Evolutionary conservation across 306 rosid genomes (phyloP), one percentile per base, ranked within the genome.

Genomic region (Hippophae tibetana): DNA sequence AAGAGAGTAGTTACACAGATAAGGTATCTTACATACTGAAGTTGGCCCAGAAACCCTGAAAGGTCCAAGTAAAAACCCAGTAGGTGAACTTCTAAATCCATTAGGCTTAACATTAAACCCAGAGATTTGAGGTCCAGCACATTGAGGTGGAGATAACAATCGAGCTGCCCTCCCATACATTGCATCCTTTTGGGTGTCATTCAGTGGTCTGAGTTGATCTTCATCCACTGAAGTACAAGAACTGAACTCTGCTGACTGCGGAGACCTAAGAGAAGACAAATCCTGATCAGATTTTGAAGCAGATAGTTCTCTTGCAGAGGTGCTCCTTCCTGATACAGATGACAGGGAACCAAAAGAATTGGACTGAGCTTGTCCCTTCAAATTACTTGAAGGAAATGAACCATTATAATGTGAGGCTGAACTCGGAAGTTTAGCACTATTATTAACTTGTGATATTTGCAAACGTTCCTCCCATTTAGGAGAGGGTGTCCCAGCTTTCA

Each of bases 251-350:
- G 50, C 89, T 12, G 84, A 69, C 64, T 73, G 82, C 3, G 90
- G 85, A 57, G 93, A 93, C 76, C 82, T 82, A 63, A 84, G 76
- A 44, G 97, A 86, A 67, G 89, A 72, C 78, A 93, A 76, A 84
- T 89, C 96, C 79, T 93, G 99, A 56, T 93, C 99, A 71, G 99
- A 93, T 60, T 93, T 93, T 67, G 99, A 93, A 71, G 82, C 75
- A 74, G 94, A 74, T 49, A 93, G 66, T 65, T 70, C 79, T 72
- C 69, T 93, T 60, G 70, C 77, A 52, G 77, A 48, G 52, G 72
- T 53, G 67, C 71, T 72, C 85, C 97, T 82, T 75, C 84, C 95
- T 44, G 74, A 69, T 47, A 77, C 81, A 60, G 89, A 59, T 67
- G 95, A 63, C 47, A 79, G 59, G 41, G 84, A 73, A 72, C 95